Evolutionary conservation across 495 filamentous ascomycete genomes (phyloP).

Genomic region (Xylaria acuta): DNA sequence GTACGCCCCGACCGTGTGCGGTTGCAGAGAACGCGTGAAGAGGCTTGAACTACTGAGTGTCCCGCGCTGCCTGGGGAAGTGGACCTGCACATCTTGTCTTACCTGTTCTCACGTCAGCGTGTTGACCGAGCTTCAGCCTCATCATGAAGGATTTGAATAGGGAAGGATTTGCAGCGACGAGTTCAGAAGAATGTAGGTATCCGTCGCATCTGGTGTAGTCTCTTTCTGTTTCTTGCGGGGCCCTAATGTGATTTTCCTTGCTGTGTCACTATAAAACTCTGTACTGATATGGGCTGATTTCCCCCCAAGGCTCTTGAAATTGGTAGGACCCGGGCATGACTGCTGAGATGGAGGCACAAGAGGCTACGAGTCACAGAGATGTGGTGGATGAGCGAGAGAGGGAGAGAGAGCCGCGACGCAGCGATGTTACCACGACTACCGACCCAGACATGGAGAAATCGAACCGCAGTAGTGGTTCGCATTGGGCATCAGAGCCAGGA

Average conservation of each 20-base stretch:
- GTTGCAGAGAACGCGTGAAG: not conserved
- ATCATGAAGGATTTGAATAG: not conserved
- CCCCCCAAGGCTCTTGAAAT: not conserved
- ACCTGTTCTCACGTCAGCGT: slow-evolving; percentile 17
- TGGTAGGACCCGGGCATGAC: not conserved
- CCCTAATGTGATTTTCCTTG: not conserved
- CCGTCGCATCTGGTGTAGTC: not conserved
- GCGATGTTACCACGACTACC: slow-evolving; percentile 22
- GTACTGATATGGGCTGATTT: not conserved
- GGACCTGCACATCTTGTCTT: slow-evolving; percentile 7
- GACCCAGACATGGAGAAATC: slow-evolving; percentile 30
- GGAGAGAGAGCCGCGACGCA: slow-evolving; percentile 9
- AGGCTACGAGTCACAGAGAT: not conserved
- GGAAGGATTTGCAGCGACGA: not conserved
- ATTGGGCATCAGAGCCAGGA: slow-evolving; percentile 42
- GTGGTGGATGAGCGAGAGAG: not conserved
- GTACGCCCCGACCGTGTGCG: not conserved
- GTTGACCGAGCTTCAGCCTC: not conserved
- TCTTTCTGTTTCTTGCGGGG: not conserved
- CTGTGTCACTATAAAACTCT: not conserved
- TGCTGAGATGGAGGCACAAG: slow-evolving; percentile 20
- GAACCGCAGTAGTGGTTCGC: slow-evolving; percentile 28
- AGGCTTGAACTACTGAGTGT: not conserved
- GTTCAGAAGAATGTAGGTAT: not conserved
- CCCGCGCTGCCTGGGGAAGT: not conserved